Percentiles rank a stretch among this genome's conserved stretches.
Evolutionary conservation across 2,329 filamentous ascomycete genomes (phyloP).

Genomic region (Colletotrichum navitas): DNA sequence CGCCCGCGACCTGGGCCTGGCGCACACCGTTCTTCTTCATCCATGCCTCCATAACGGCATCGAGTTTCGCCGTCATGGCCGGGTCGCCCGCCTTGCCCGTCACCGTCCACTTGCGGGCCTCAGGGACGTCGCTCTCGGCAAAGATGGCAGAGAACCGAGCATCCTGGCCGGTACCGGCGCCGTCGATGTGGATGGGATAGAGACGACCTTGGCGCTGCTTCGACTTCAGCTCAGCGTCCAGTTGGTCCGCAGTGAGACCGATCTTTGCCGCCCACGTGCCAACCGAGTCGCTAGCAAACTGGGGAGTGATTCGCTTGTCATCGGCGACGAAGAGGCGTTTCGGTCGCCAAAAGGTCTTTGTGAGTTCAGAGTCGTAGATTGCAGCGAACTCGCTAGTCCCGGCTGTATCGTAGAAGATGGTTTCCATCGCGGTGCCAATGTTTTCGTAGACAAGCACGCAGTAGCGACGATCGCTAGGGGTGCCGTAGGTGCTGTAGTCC

Average conservation of each 20-base stretch:
- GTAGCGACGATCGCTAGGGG: constrained; percentile 24
- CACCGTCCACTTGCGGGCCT: constrained; percentile 31
- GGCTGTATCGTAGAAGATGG: constrained; percentile 22
- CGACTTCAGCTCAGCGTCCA: background rate
- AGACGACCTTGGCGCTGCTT: background rate
- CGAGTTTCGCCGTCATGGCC: background rate
- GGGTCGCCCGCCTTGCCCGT: constrained; percentile 23
- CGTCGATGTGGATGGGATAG: constrained; percentile 39
- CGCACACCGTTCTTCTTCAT: constrained; percentile 41
- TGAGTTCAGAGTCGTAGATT: constrained; percentile 23
- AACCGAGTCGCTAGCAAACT: constrained; percentile 38
- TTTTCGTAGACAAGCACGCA: constrained; percentile 41
- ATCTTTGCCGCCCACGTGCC: constrained; percentile 37
- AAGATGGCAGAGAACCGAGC: constrained; percentile 39
- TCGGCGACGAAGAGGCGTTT: constrained; percentile 33
- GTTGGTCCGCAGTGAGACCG: constrained; percentile 23
- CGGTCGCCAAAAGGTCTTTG: constrained; percentile 42
- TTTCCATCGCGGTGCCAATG: constrained; percentile 29
- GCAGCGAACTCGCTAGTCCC: constrained; percentile 25
- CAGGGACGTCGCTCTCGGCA: constrained; percentile 31
- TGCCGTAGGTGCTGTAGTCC: constrained; percentile 41
- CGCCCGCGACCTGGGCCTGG: constrained; percentile 41
- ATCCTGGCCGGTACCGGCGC: constrained; percentile 28
- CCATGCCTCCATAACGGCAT: constrained; percentile 27
- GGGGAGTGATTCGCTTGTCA: constrained; percentile 35